phyloP scores from a whole-genome alignment of 2,329 filamentous ascomycete genomes.

The Penicillium sp. region DNA sequence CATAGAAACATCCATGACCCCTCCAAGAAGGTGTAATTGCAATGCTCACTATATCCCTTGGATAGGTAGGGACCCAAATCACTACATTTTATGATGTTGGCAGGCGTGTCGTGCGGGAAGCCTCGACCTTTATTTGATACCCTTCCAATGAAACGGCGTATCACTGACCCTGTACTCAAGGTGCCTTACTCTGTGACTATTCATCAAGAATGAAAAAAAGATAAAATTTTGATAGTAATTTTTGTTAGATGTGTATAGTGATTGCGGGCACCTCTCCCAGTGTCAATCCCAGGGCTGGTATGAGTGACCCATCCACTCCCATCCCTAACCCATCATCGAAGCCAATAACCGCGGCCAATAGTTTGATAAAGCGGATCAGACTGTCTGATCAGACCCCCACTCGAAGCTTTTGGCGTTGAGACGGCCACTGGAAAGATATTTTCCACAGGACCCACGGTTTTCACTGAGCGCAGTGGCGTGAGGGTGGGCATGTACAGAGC shows the following conservation, averaged over 20 bases:
- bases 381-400: constrained; percentile 14
- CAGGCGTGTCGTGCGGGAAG: too few relatives aligned
- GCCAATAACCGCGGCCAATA: constrained; percentile 25
- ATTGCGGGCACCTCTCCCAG: background rate
- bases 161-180: too few relatives aligned
- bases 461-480: constrained; percentile 10
- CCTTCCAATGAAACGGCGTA: too few relatives aligned
- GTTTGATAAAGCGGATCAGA: constrained; percentile 20
- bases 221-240: background rate
- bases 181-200: background rate
- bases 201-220: background rate
- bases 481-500: constrained; percentile 27
- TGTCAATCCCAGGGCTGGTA: background rate
- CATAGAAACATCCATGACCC: too few relatives aligned
- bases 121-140: too few relatives aligned
- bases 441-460: background rate
- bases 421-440: constrained; percentile 10
- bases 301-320: background rate
- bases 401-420: background rate
- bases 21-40: too few relatives aligned
- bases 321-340: constrained; percentile 15
- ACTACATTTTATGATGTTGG: too few relatives aligned
- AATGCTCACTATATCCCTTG: too few relatives aligned
- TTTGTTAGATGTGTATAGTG: background rate
- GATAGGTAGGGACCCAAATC: too few relatives aligned